A percentile compares a stretch with the other conserved stretches of the same genome.
Conservation (phyloP, 1,284 basidiomycete species). For the Phenoliferia sp. region DNA sequence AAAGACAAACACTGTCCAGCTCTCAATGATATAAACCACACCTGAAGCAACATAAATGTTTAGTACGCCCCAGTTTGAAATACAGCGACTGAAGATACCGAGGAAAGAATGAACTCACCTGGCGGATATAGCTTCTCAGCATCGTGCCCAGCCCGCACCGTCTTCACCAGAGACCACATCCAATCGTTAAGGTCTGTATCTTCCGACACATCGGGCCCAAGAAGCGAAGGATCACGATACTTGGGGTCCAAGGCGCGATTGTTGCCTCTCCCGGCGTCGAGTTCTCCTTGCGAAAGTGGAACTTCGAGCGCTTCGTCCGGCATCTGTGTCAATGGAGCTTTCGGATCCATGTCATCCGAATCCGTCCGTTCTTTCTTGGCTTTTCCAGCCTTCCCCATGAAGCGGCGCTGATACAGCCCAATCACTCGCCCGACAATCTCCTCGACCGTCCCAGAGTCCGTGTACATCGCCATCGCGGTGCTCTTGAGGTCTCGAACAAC, state of each 20-base stretch:
- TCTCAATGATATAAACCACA: conserved; percentile 38
- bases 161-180: conserved; percentile 46
- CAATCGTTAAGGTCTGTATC: conserved; percentile 41
- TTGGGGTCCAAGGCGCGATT: conserved; percentile 32
- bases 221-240: conserved; percentile 37
- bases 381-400: conserved; percentile 12
- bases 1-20: conserved; percentile 44
- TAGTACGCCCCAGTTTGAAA: neutral
- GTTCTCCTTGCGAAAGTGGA: conserved; percentile 16
- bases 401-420: conserved; percentile 36
- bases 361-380: conserved; percentile 1
- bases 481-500: conserved; percentile 49
- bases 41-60: neutral
- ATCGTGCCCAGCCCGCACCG: conserved; percentile 47
- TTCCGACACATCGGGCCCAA: conserved; percentile 15
- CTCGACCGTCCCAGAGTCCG: conserved; percentile 45
- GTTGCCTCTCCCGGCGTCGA: conserved; percentile 22
- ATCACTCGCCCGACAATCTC: conserved; percentile 49
- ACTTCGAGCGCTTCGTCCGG: conserved; percentile 19
- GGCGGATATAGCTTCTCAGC: conserved; percentile 47
- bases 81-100: neutral
- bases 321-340: neutral
- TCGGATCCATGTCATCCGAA: neutral
- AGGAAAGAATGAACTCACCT: conserved; percentile 38
- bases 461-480: conserved; percentile 45